Percentiles rank a stretch among this genome's conserved stretches.
Evolutionary conservation across 257 asterid species (phyloP).

Genomic region (Penstemon newberryi): DNA sequence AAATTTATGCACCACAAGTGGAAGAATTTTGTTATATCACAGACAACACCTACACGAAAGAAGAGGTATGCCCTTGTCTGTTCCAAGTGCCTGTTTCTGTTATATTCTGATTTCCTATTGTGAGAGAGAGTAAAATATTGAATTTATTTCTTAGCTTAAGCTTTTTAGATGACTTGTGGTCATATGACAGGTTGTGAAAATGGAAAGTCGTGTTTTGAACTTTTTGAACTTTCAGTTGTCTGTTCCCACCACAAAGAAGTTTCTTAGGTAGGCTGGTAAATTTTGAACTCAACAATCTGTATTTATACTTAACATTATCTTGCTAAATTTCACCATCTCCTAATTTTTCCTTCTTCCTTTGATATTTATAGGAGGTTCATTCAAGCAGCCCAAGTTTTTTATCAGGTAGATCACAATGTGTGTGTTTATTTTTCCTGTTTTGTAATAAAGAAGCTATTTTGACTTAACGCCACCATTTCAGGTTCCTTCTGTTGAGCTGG

Average conservation of each 20-base stretch:
- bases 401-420: constrained; percentile 47
- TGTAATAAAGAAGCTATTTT: constrained; percentile 26
- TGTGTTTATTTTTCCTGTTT: constrained; percentile 17
- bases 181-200: constrained; percentile 67
- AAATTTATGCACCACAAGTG: too few species aligned
- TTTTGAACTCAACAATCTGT: constrained; percentile 6
- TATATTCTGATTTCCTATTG: too few species aligned
- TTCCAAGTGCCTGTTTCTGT: too few species aligned
- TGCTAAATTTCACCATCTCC: constrained; percentile 19
- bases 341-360: constrained; percentile 18
- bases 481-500: constrained; percentile 93
- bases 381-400: constrained; percentile 94
- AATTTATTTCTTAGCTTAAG: too few species aligned
- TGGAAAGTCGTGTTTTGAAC: constrained; percentile 79
- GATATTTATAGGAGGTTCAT: constrained; percentile 74
- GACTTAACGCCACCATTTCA: constrained; percentile 35
- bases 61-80: too few species aligned
- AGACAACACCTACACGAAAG: too few species aligned
- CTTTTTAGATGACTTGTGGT: constrained; percentile 16
- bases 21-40: too few species aligned
- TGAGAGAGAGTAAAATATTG: too few species aligned
- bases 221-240: constrained; percentile 69
- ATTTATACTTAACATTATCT: neutral
- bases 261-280: constrained; percentile 66
- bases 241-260: constrained; percentile 84